Conservation (phyloP, 73 alveolate genomes). For the Symbiodinium pilosum region DNA sequence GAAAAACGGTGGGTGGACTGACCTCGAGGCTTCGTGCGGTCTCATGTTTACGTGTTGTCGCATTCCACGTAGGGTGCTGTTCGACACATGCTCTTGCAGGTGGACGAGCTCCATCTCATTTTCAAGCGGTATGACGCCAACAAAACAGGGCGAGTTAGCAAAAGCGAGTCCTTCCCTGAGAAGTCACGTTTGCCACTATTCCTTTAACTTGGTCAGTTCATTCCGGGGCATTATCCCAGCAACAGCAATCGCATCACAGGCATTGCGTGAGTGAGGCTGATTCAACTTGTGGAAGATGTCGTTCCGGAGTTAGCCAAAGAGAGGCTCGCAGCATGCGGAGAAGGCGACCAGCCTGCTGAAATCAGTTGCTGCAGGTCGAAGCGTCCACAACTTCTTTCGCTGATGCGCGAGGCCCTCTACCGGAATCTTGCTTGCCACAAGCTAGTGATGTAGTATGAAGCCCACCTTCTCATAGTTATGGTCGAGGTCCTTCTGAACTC, state of each 20-base stretch:
- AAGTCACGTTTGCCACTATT: background rate
- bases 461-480: too few species aligned
- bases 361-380: background rate
- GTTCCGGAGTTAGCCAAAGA: background rate
- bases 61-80: too few species aligned
- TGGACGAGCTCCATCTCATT: background rate
- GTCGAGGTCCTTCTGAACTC: too few species aligned
- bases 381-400: background rate
- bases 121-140: background rate
- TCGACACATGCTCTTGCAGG: background rate
- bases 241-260: too few species aligned
- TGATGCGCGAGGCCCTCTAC: background rate
- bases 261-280: background rate
- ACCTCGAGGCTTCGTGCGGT: background rate
- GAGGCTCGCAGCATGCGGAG: background rate
- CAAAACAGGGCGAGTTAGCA: background rate
- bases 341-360: too few species aligned
- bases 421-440: too few species aligned
- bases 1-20: conserved; percentile 1
- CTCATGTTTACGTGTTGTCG: too few species aligned
- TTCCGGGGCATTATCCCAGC: too few species aligned
- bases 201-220: too few species aligned
- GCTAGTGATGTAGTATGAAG: too few species aligned
- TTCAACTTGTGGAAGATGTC: background rate
- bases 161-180: background rate